These are phyloP conservation scores for Ustilago shanxiensis DNA, from an alignment of 1,284 basidiomycete species.

Conservation along the genomic window DNA sequence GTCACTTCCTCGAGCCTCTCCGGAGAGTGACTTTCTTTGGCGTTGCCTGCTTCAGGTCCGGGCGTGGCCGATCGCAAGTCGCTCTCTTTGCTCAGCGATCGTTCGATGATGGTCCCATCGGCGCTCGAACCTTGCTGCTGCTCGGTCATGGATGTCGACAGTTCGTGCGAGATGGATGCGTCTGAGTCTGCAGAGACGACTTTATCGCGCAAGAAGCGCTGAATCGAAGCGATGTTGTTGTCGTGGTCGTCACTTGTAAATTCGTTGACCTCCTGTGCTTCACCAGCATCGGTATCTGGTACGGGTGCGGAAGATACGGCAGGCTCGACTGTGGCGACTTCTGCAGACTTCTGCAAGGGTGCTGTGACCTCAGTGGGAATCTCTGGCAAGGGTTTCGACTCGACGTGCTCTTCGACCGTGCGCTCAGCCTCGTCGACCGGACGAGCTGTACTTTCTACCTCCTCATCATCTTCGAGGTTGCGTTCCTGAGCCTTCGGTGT, in stretches of 20 bases:
- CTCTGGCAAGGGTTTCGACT: neutral
- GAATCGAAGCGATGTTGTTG: conserved; percentile 36
- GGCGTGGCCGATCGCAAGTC: conserved; percentile 8
- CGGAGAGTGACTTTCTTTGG: neutral
- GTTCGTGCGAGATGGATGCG: conserved; percentile 14
- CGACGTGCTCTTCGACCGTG: neutral
- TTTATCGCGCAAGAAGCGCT: conserved; percentile 43
- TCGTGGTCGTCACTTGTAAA: conserved; percentile 33
- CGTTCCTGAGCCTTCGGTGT: conserved; percentile 1
- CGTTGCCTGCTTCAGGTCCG: neutral
- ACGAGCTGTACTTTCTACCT: neutral
- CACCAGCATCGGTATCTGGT: conserved; percentile 1
- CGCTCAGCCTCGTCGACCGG: neutral
- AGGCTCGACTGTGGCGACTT: neutral
- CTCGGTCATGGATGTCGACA: neutral
- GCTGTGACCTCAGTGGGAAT: neutral
- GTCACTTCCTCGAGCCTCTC: neutral
- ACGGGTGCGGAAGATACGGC: neutral
- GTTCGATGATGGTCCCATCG: conserved; percentile 36
- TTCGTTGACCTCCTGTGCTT: conserved; percentile 2
- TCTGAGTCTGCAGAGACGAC: conserved; percentile 28
- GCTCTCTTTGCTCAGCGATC: conserved; percentile 20
- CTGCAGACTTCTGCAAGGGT: neutral
- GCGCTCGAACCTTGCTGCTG: conserved; percentile 17
- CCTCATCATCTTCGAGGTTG: neutral